Evolutionary conservation across 208 protist species (phyloP).

Genomic region (Acanthamoeba lenticulata): DNA sequence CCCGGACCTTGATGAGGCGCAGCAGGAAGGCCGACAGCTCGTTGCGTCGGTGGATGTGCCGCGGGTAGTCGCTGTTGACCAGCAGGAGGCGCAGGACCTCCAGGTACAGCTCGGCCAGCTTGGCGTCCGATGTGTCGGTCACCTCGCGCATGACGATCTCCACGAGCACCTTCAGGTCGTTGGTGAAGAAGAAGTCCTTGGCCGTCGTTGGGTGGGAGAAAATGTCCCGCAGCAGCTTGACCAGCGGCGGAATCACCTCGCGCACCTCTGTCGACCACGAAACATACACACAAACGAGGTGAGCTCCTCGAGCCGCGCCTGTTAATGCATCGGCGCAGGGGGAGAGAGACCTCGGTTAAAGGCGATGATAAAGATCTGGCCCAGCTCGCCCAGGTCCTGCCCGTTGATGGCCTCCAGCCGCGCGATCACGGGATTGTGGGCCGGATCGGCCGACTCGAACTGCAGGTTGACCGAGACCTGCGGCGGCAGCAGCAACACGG

Average conservation of each 20-base stretch:
- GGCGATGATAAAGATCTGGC: constrained; percentile 12
- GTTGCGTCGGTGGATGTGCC: neutral
- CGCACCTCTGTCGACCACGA: neutral
- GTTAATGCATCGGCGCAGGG: neutral
- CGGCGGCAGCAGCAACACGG: too few species aligned
- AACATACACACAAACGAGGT: neutral
- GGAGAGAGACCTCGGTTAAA: neutral
- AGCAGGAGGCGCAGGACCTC: constrained; percentile 4
- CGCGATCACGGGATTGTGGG: neutral
- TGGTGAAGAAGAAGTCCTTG: constrained; percentile 20
- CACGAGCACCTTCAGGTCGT: constrained; percentile 54
- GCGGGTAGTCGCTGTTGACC: constrained; percentile 20
- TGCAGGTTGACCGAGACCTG: neutral
- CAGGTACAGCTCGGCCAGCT: constrained; percentile 20
- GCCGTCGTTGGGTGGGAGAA: constrained; percentile 11
- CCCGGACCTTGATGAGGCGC: constrained; percentile 10
- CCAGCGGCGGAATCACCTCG: constrained; percentile 6
- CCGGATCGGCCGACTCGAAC: neutral
- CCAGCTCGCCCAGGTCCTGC: neutral
- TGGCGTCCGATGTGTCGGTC: neutral
- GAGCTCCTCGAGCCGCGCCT: neutral
- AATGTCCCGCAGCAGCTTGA: neutral
- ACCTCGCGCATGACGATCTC: constrained; percentile 55
- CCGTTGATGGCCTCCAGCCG: neutral
- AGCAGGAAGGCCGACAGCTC: neutral